Evolutionary conservation across 2,329 filamentous ascomycete genomes (phyloP).

Genomic region (Ophiostoma ips): DNA sequence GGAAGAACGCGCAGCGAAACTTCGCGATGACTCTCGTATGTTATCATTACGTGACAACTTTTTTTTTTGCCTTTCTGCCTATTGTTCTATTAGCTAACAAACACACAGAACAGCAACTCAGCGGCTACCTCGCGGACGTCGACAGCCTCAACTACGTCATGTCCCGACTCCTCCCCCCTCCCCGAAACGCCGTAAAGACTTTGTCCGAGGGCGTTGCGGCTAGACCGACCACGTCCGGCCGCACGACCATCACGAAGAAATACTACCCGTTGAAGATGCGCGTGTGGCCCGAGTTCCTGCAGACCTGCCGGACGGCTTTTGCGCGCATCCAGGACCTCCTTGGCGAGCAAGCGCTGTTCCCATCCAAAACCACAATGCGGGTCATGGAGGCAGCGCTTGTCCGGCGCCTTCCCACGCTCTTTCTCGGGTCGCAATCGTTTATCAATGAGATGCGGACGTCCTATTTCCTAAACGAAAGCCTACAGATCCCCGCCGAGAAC

Average conservation of each 20-base stretch:
- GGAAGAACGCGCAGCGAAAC: no score
- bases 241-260: constrained; percentile 7
- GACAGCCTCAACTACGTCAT: background rate
- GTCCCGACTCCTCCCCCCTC: background rate
- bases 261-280: constrained; percentile 7
- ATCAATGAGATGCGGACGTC: background rate
- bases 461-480: constrained; percentile 2
- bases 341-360: background rate
- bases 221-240: constrained; percentile 6
- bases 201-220: constrained; percentile 5
- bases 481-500: constrained; percentile 6
- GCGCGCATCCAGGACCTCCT: background rate
- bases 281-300: background rate
- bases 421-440: background rate
- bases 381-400: background rate
- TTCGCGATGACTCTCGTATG: no score
- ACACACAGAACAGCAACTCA: constrained; percentile 1
- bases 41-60: no score
- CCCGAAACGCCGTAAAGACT: background rate
- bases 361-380: background rate
- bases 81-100: background rate
- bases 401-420: background rate
- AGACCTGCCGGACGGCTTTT: constrained; percentile 1
- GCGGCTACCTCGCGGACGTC: constrained; percentile 2
- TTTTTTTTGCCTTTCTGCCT: no score